Evolutionary conservation across 1,284 basidiomycete genomes (phyloP).

Genomic region (Erythrobasidium hasegawianum): DNA sequence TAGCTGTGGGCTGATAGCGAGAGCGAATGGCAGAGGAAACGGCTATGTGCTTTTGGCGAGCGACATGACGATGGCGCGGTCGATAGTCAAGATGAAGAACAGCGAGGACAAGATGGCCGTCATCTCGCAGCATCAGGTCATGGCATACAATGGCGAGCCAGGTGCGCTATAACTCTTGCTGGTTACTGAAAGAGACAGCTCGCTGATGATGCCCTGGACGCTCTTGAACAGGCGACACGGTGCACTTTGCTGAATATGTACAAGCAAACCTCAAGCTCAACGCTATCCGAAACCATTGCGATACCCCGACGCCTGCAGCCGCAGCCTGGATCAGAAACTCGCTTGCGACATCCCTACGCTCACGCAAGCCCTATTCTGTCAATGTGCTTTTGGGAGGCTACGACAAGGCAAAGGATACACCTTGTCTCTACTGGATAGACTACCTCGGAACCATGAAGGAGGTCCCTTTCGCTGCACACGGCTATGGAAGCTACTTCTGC

Average conservation of each 20-base stretch:
- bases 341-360: slow-evolving; percentile 83
- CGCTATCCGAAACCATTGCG: slow-evolving; percentile 84
- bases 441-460: slow-evolving; percentile 84
- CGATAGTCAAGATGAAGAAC: slow-evolving; percentile 34
- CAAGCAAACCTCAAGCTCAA: slow-evolving; percentile 94
- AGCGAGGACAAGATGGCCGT: slow-evolving; percentile 97
- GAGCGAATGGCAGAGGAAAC: slow-evolving; percentile 14
- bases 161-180: no score
- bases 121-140: slow-evolving; percentile 84
- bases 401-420: slow-evolving; percentile 63
- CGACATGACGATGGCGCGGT: slow-evolving; percentile 30
- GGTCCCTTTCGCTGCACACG: slow-evolving; percentile 92
- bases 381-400: slow-evolving; percentile 91
- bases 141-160: slow-evolving; percentile 92
- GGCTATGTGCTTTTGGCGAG: slow-evolving; percentile 26
- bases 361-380: slow-evolving; percentile 81
- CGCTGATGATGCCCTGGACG: slow-evolving; percentile 32
- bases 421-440: slow-evolving; percentile 90
- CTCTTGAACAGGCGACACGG: slow-evolving; percentile 73
- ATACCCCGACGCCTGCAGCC: slow-evolving; percentile 82
- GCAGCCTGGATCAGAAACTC: slow-evolving; percentile 90
- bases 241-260: slow-evolving; percentile 94
- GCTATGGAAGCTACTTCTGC: slow-evolving; percentile 89
- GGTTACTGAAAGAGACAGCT: no score
- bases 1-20: background rate